These are phyloP conservation scores for Lentinula lateritia DNA, from an alignment of 768 basidiomycete genomes.

Conservation along the genomic window DNA sequence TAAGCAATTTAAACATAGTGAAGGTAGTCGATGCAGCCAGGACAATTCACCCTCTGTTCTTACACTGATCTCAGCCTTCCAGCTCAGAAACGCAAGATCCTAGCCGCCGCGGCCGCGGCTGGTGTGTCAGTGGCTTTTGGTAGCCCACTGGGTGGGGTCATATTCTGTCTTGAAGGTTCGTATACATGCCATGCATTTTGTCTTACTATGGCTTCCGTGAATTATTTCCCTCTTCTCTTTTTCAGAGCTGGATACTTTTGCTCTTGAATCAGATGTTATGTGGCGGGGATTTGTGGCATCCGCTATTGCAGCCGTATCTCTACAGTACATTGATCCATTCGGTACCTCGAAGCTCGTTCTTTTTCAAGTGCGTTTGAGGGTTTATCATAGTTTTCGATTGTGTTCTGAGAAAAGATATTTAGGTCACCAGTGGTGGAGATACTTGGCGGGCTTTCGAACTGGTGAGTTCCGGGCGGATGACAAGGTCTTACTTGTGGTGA, in stretches of 20 bases:
- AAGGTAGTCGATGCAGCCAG: constrained; percentile 40
- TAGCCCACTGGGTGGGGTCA: constrained; percentile 78
- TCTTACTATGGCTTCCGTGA: background rate
- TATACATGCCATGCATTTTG: background rate
- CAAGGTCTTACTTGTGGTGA: background rate
- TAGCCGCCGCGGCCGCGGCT: constrained; percentile 80
- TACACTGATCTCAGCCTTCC: background rate
- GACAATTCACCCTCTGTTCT: background rate
- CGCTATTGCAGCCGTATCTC: constrained; percentile 76
- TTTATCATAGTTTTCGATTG: background rate
- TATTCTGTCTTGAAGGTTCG: constrained; percentile 75
- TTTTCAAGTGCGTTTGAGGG: constrained; percentile 47
- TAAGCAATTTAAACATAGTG: constrained; percentile 68
- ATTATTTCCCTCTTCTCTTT: background rate
- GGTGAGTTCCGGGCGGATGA: constrained; percentile 29
- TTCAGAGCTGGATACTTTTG: constrained; percentile 62
- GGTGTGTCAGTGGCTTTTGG: constrained; percentile 89
- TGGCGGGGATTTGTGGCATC: constrained; percentile 90
- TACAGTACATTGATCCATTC: constrained; percentile 84
- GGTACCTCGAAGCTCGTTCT: constrained; percentile 80
- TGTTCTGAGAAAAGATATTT: background rate
- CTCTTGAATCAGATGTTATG: constrained; percentile 71
- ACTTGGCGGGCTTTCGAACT: constrained; percentile 72
- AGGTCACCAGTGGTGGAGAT: constrained; percentile 55
- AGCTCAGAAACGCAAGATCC: constrained; percentile 78